phyloP scores from a whole-genome alignment of 2,329 filamentous ascomycete genomes.

The Penicillium sp. region DNA sequence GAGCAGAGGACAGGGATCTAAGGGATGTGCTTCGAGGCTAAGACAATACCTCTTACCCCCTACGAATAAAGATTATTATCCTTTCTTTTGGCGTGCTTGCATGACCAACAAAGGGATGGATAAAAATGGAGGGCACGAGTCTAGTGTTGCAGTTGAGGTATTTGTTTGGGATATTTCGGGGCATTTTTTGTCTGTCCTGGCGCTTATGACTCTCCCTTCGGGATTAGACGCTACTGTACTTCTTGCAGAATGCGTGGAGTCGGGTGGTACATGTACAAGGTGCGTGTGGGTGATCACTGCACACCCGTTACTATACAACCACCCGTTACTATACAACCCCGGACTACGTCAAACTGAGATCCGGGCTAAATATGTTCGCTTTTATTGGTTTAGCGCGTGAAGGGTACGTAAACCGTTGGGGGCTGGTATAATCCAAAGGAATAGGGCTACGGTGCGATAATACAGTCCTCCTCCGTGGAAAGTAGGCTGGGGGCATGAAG shows the following conservation, averaged over 20 bases:
- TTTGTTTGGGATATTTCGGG: not conserved
- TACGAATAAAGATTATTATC: not conserved
- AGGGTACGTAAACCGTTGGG: not conserved
- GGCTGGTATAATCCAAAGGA: not conserved
- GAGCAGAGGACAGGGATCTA: constrained; percentile 1
- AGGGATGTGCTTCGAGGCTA: not conserved
- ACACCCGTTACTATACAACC: constrained; percentile 20
- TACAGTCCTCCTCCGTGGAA: not conserved
- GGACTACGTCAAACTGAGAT: constrained; percentile 10
- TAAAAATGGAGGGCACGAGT: not conserved
- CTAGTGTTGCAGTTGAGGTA: not conserved
- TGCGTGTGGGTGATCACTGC: constrained; percentile 10
- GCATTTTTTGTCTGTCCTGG: not conserved
- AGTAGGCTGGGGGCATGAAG: not conserved
- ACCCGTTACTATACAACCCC: constrained; percentile 20
- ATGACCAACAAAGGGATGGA: not conserved
- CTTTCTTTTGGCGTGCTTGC: not conserved
- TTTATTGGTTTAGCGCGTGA: not conserved
- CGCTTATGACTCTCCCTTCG: not conserved
- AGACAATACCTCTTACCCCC: not conserved
- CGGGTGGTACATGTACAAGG: constrained; percentile 19
- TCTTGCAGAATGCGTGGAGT: constrained; percentile 10
- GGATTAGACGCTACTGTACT: constrained; percentile 1
- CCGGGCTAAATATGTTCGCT: not conserved
- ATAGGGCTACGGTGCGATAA: not conserved